Evolutionary conservation across 2,329 filamentous ascomycete genomes (phyloP), one percentile per base, ranked within the genome.

Genomic region (Alternaria sp.): DNA sequence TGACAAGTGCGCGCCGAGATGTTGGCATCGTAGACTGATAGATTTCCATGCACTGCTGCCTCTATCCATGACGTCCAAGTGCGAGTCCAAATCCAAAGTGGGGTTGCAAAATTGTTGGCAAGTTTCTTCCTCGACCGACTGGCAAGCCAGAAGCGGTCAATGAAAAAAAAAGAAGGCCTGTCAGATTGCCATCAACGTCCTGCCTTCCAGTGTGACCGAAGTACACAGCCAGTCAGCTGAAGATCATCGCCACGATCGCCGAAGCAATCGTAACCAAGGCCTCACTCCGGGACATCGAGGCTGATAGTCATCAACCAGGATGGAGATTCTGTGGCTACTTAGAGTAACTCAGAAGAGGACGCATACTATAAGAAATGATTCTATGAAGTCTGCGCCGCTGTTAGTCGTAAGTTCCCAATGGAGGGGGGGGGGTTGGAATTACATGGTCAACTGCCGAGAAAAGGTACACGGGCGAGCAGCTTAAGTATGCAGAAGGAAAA

Each of bases 201-300:
- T 90, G 90, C 90, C 90, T 82, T 83, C 80, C 81, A 83, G 80
- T 82, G 86, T 85, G 90, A 88, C 90, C 90, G 82, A 93, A 88
- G 87, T 87, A 88, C 86, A 85, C 89, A 84, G 81, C 72, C 64
- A 77, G 83, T 84, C 81, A 89, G 90, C 90, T 88, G 84, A 90
- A 95, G 91, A 95, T 96, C 92, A 95, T 95, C 90, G 92, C 88
- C 89, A 88, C 89, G 88, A 86, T 90, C 90, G 93, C 87, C 90
- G 91, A 88, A 89, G 85, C 79, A 83, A 80, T 80, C 58, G 80
- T 77, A 84, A 84, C 82, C 81, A 72, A 81, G 84, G 84, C 80
- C 90, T 93, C 91, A 95, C 91, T 93, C 90, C 91, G 87, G 88
- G 90, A 89, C 82, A 85, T 84, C 88, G 91, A 91, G 90, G 91